A percentile compares a stretch with the other conserved stretches of the same genome.
These are phyloP conservation scores for Monosporozyma yasuniensis DNA, from an alignment of 805 yeast species.

Conservation along the genomic window DNA sequence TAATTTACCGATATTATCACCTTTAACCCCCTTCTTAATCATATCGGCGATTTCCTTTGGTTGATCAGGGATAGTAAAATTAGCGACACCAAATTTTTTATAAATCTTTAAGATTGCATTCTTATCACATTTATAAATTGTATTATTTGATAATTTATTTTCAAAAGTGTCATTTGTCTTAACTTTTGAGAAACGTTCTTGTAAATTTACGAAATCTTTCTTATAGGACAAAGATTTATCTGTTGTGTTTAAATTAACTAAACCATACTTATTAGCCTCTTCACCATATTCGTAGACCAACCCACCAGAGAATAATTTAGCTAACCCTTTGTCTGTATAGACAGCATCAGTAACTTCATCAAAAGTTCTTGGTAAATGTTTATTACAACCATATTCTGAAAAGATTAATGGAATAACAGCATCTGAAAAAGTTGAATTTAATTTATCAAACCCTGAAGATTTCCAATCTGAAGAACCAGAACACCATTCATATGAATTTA, in stretches of 20 bases:
- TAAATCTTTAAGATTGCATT: constrained; percentile 30
- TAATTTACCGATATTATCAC: constrained; percentile 38
- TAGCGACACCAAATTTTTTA: constrained; percentile 35
- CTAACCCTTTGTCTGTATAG: constrained; percentile 47
- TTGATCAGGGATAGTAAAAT: constrained; percentile 40
- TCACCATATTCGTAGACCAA: constrained; percentile 85
- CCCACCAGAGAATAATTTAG: constrained; percentile 72
- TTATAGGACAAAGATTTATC: constrained; percentile 36
- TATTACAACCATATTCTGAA: constrained; percentile 81
- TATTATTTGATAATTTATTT: constrained; percentile 27
- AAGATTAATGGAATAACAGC: constrained; percentile 60
- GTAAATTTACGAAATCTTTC: constrained; percentile 45
- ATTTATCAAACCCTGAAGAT: constrained; percentile 57
- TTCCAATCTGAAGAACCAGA: constrained; percentile 52
- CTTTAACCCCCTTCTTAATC: constrained; percentile 41
- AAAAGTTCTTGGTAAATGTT: constrained; percentile 68
- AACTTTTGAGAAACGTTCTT: constrained; percentile 33
- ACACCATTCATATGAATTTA: constrained; percentile 87
- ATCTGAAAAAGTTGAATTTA: constrained; percentile 49
- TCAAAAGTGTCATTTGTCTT: constrained; percentile 33
- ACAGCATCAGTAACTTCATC: constrained; percentile 65
- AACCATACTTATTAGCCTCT: constrained; percentile 71
- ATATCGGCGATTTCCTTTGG: constrained; percentile 36
- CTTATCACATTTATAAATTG: constrained; percentile 35
- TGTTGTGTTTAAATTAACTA: constrained; percentile 43